Percentiles rank a stretch among this genome's conserved stretches.
These are phyloP conservation scores for Aphanomyces invadans DNA, from an alignment of 352 stramenopile genomes.

Conservation along the genomic window DNA sequence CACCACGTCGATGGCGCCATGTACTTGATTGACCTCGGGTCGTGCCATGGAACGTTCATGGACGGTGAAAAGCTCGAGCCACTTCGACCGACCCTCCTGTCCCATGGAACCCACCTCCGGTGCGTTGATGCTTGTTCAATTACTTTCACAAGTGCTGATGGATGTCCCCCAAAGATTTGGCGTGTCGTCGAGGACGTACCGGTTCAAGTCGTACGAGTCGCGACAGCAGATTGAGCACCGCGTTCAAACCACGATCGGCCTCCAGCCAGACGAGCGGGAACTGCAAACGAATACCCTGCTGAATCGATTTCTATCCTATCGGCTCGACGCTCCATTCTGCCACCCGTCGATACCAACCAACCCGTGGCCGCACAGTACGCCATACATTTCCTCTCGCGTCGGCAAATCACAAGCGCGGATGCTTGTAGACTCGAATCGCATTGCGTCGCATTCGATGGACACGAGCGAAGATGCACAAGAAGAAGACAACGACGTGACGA, in stretches of 20 bases:
- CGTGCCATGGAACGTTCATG: slow-evolving; percentile 69
- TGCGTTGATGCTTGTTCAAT: slow-evolving; percentile 22
- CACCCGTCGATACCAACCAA: slow-evolving; percentile 7
- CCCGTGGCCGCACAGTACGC: slow-evolving; percentile 13
- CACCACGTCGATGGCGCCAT: slow-evolving; percentile 65
- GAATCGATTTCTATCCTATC: slow-evolving; percentile 68
- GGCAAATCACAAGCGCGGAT: no score
- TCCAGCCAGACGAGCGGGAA: slow-evolving; percentile 48
- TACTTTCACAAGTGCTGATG: no score
- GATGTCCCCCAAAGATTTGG: slow-evolving; percentile 39
- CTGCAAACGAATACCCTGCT: slow-evolving; percentile 77
- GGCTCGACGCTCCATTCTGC: slow-evolving; percentile 51
- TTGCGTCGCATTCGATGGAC: slow-evolving; percentile 23
- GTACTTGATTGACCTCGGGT: slow-evolving; percentile 72
- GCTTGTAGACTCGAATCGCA: slow-evolving; percentile 6
- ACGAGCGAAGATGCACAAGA: slow-evolving; percentile 19
- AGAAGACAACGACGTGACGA: neutral
- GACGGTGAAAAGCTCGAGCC: slow-evolving; percentile 50
- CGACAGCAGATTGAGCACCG: slow-evolving; percentile 61
- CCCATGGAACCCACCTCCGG: slow-evolving; percentile 52
- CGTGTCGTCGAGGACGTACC: slow-evolving; percentile 66
- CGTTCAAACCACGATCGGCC: slow-evolving; percentile 39
- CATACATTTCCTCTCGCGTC: no score
- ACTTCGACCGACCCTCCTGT: slow-evolving; percentile 60
- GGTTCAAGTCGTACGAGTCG: slow-evolving; percentile 78